These are phyloP conservation scores for Nakazawaea peltata DNA, from an alignment of 805 yeast genomes.

Conservation along the genomic window DNA sequence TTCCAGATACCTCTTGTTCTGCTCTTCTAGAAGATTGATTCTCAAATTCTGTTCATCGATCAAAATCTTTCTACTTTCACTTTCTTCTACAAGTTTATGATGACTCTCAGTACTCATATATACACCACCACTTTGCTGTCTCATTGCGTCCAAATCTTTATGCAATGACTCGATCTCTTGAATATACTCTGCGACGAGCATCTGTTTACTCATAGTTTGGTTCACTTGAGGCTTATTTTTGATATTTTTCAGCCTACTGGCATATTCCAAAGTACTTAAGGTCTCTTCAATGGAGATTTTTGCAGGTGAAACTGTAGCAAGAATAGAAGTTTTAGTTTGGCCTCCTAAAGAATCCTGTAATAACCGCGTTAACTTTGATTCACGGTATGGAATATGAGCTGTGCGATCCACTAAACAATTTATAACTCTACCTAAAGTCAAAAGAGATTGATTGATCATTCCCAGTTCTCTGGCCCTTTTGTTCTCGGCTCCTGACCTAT, in stretches of 20 bases:
- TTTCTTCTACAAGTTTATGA: slow-evolving; percentile 29
- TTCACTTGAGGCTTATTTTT: slow-evolving; percentile 65
- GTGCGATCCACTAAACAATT: slow-evolving; percentile 54
- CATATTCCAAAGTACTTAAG: slow-evolving; percentile 78
- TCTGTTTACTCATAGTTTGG: slow-evolving; percentile 50
- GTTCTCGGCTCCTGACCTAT: slow-evolving; percentile 75
- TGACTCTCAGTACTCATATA: slow-evolving; percentile 49
- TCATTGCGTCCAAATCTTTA: slow-evolving; percentile 53
- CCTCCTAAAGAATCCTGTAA: slow-evolving; percentile 87
- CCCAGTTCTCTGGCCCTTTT: slow-evolving; percentile 89
- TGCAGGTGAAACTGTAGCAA: slow-evolving; percentile 86
- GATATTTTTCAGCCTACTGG: slow-evolving; percentile 78
- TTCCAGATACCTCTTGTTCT: slow-evolving; percentile 30
- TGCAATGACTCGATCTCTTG: slow-evolving; percentile 48
- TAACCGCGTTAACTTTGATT: slow-evolving; percentile 71
- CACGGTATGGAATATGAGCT: slow-evolving; percentile 77
- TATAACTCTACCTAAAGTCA: slow-evolving; percentile 81
- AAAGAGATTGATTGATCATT: slow-evolving; percentile 73
- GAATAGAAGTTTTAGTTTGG: slow-evolving; percentile 74
- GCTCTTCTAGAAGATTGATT: slow-evolving; percentile 39
- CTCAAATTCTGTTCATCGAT: slow-evolving; percentile 43
- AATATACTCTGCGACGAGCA: slow-evolving; percentile 44
- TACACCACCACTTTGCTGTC: slow-evolving; percentile 55
- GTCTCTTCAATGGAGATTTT: slow-evolving; percentile 73
- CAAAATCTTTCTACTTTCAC: slow-evolving; percentile 40